Conservation (phyloP, 1,139 yeast species). For the Pichia sp. region DNA sequence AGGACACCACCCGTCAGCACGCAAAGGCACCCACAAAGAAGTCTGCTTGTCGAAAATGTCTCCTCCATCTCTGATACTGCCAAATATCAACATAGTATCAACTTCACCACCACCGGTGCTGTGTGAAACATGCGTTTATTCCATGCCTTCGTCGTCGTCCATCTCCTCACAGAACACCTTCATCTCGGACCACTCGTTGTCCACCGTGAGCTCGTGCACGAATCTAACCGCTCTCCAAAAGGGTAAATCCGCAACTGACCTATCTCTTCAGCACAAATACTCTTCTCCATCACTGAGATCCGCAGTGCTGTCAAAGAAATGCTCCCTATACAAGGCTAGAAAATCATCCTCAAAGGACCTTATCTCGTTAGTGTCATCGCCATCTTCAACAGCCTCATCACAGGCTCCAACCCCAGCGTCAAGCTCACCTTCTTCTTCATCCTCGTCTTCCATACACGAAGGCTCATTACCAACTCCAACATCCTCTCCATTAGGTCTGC, state of each 20-base stretch:
- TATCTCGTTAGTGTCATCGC: background rate
- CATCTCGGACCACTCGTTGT: background rate
- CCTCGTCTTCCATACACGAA: too few relatives aligned
- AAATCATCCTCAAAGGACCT: conserved; percentile 6
- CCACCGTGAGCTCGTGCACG: background rate
- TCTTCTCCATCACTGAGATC: conserved; percentile 24
- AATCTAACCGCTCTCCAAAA: background rate
- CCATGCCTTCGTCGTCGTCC: background rate
- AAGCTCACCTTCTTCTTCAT: background rate
- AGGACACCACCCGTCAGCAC: too few relatives aligned
- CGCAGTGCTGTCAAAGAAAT: conserved; percentile 9
- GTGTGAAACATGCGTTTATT: background rate
- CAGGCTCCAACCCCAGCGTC: background rate
- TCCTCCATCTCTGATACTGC: background rate
- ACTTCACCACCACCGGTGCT: background rate
- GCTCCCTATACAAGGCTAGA: conserved; percentile 7
- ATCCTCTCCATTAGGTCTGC: background rate
- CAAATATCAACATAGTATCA: background rate
- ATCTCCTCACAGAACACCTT: background rate
- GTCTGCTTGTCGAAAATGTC: too few relatives aligned
- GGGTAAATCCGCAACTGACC: too few relatives aligned
- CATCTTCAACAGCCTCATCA: background rate
- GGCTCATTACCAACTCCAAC: background rate
- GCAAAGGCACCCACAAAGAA: too few relatives aligned
- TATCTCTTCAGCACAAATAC: background rate